Evolutionary conservation across 768 basidiomycete genomes (phyloP), one percentile per base, ranked within the genome.

Genomic region (Tubosaeta brunneosetosa): DNA sequence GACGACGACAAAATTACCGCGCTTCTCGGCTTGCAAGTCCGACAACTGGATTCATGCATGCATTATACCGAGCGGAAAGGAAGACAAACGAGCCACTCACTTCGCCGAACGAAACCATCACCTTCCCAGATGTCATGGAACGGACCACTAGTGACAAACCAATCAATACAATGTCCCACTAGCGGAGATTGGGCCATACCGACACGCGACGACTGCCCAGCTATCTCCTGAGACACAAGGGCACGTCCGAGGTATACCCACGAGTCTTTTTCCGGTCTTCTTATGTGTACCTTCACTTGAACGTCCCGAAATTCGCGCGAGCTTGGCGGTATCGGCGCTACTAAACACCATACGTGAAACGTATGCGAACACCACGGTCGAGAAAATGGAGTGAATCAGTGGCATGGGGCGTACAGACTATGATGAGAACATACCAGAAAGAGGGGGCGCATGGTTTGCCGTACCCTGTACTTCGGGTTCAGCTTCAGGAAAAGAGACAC

Each of bases 1-100:
- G 49, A 92, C 80, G 26, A 92, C 88, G 19, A 92, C 84, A 63
- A 92, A 92, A 66, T 91, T 91, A 48, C 90, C 90, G 57, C 90
- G 80, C 70, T 88, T 88, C 70, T 92, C 90, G 16, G 88, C 89
- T 72, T 91, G 87, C 34, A 91, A 70, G 64, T 91, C 84, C 52
- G 81, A 81, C 22, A 74, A 64, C 85, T 88, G 51, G 19, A 33
- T 42, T 7, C 46, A 27, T 52, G 29, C 34, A 42, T n/a, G 44
- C 51, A 43, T 38, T 43, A 47, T 45, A 47, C 19, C 13, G 13
- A 47, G 45, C 19, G 19, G 25, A 38, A 44, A 25, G 26, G 3
- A 36, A 22, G 10, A 26, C 6, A 12, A 25, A 29, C 16, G 29
- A 44, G 25, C 68, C 16, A 52, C 79, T 55, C 49, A 85, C 88